Base-by-base conservation (phyloP, 805 yeast species). In the Spathaspora girioi region DNA sequence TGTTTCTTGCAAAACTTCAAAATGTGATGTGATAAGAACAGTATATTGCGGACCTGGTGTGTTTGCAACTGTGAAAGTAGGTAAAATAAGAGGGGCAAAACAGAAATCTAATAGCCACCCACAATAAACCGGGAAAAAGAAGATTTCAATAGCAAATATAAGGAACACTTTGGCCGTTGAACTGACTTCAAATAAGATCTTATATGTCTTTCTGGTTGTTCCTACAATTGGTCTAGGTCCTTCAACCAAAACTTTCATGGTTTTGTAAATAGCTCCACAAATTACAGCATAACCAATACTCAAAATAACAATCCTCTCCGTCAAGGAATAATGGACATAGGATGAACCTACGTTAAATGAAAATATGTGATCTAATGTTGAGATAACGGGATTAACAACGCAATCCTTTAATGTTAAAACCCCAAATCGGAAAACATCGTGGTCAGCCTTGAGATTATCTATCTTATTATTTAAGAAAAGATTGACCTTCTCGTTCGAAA, bases 51-150 rank as follows among this genome's bases (percentile, higher is more conserved):
- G 31, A 5, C 17, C 17, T 35, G 40, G 14, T 4, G 11, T 14
- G 10, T 20, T 50, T 7, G 54, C 48, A 2, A 50, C 50, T 15
- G 55, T 48, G 17, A 60, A 60, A n/a, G 32, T 38, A 1, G 51
- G 51, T 18, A 61, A 49, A 6, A 83, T 59, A 2, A 87, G 57
- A 1, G 96, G 94, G 3, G 85, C 73, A 3, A 84, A 55, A 2
- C 90, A 84, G 52, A 86, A 71, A 58, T 87, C 92, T 26, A 93
- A 65, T 61, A 90, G 78, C 56, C 81, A 67, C 1, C 99, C 99
- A 61, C 97, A 91, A 59, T 83, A 83, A 0, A 87, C 75, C 1
- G 99, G 99, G 71, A 94, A 93, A 6, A 86, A 73, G n/a, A 87
- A 76, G 47, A 91, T 77, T 64, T 94, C 99, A 46, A 89, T 78